Conservation (phyloP, 1,284 basidiomycete species). For the Puccinia coronata region DNA sequence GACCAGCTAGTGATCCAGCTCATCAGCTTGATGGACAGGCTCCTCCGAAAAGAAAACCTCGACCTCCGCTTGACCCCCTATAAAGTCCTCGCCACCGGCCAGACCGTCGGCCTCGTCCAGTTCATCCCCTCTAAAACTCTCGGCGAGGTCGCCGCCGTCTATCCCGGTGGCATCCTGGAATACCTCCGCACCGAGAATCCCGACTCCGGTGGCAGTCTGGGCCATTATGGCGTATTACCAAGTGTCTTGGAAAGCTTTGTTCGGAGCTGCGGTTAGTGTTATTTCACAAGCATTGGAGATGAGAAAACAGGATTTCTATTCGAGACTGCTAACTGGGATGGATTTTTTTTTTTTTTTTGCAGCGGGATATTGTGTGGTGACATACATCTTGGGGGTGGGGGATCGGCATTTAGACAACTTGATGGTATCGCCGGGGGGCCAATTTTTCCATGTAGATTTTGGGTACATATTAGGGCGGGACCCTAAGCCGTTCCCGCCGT, state of each 20-base stretch:
- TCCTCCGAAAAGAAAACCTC: slow-evolving; percentile 90
- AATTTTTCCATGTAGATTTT: slow-evolving; percentile 75
- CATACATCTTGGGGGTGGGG: slow-evolving; percentile 93
- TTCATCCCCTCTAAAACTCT: slow-evolving; percentile 94
- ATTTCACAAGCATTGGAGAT: not conserved
- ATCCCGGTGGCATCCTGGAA: slow-evolving; percentile 79
- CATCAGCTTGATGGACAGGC: slow-evolving; percentile 93
- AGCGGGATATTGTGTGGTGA: slow-evolving; percentile 98
- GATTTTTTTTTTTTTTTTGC: slow-evolving; percentile 12
- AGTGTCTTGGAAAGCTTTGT: slow-evolving; percentile 94
- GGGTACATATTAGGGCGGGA: slow-evolving; percentile 97
- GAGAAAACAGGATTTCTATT: not conserved
- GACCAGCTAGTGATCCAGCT: slow-evolving; percentile 96
- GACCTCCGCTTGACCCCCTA: slow-evolving; percentile 92
- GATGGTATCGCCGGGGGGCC: slow-evolving; percentile 85
- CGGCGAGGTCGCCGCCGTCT: slow-evolving; percentile 86
- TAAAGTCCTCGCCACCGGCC: slow-evolving; percentile 88
- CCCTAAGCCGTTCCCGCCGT: slow-evolving; percentile 95
- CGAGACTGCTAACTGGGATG: not conserved
- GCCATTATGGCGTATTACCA: slow-evolving; percentile 87
- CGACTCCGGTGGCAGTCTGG: slow-evolving; percentile 79
- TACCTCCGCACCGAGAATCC: slow-evolving; percentile 83
- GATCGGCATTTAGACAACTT: slow-evolving; percentile 97
- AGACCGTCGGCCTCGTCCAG: slow-evolving; percentile 91
- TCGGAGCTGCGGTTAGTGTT: slow-evolving; percentile 82